phyloP scores from a whole-genome alignment of 2,329 filamentous ascomycete genomes.

The Penicillium sp. region DNA sequence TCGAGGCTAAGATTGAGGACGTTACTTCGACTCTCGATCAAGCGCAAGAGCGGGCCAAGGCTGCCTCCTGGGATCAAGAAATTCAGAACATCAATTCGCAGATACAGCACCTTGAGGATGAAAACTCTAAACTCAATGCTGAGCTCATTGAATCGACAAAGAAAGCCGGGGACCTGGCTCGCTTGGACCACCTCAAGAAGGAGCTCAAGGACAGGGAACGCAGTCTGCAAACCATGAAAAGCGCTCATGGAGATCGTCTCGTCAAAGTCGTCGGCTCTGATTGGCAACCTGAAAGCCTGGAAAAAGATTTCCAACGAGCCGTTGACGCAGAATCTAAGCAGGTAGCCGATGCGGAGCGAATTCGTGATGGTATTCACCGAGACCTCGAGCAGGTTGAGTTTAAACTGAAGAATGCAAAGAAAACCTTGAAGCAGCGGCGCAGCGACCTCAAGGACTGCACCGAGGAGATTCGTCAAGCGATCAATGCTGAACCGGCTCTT shows the following conservation, averaged over 20 bases:
- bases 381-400: slow-evolving; percentile 78
- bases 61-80: slow-evolving; percentile 69
- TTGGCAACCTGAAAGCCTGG: slow-evolving; percentile 72
- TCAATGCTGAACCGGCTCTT: slow-evolving; percentile 54
- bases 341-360: slow-evolving; percentile 66
- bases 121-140: slow-evolving; percentile 70
- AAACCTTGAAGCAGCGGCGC: slow-evolving; percentile 65
- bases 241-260: slow-evolving; percentile 73
- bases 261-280: slow-evolving; percentile 62
- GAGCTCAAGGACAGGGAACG: slow-evolving; percentile 73
- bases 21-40: slow-evolving; percentile 64
- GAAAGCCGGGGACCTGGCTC: slow-evolving; percentile 78
- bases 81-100: slow-evolving; percentile 67
- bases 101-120: slow-evolving; percentile 69
- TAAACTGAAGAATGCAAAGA: slow-evolving; percentile 66
- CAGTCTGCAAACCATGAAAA: slow-evolving; percentile 74
- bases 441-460: slow-evolving; percentile 65
- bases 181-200: slow-evolving; percentile 79
- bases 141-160: slow-evolving; percentile 83
- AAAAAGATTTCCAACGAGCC: slow-evolving; percentile 67
- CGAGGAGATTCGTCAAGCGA: slow-evolving; percentile 61
- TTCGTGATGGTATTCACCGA: slow-evolving; percentile 69
- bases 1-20: slow-evolving; percentile 74
- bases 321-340: slow-evolving; percentile 60
- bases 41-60: slow-evolving; percentile 64